phyloP scores from a whole-genome alignment of 2,329 filamentous ascomycete genomes.

The Dactylellina sp. region DNA sequence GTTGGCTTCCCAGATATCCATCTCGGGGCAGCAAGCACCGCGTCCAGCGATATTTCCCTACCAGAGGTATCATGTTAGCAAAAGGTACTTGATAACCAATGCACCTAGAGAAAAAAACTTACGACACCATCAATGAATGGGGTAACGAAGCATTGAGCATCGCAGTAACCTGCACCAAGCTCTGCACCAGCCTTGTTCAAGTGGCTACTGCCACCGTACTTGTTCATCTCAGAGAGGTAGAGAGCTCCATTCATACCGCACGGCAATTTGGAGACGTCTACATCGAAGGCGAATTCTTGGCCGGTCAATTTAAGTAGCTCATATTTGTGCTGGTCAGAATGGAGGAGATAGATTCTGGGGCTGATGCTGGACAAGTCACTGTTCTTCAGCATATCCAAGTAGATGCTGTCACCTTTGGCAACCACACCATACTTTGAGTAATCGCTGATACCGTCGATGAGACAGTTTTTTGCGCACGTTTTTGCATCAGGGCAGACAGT shows the following conservation, averaged over 20 bases:
- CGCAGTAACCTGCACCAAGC: constrained; percentile 64
- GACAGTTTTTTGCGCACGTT: constrained; percentile 69
- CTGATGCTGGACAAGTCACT: constrained; percentile 61
- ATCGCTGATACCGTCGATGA: constrained; percentile 69
- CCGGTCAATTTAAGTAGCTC: constrained; percentile 66
- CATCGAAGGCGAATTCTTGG: constrained; percentile 66
- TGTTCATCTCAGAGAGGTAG: constrained; percentile 64
- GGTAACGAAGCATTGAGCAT: constrained; percentile 64
- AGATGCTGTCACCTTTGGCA: constrained; percentile 63
- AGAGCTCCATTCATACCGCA: constrained; percentile 65
- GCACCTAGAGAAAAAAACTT: constrained; percentile 50
- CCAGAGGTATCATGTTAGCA: constrained; percentile 2
- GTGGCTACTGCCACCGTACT: constrained; percentile 61
- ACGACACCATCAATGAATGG: constrained; percentile 64
- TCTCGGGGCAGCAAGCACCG: constrained; percentile 64
- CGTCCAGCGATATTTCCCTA: constrained; percentile 63
- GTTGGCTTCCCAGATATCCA: constrained; percentile 68
- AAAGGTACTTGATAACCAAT: background rate
- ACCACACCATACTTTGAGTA: constrained; percentile 66
- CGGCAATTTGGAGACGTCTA: constrained; percentile 65
- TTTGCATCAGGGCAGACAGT: constrained; percentile 68
- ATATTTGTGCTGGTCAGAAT: constrained; percentile 64
- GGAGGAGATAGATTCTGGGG: constrained; percentile 66
- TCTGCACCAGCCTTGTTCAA: constrained; percentile 63
- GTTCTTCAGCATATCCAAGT: constrained; percentile 61